These are phyloP conservation scores for Fusarium sp. DNA, from an alignment of 2,329 filamentous ascomycete genomes.

Conservation along the genomic window DNA sequence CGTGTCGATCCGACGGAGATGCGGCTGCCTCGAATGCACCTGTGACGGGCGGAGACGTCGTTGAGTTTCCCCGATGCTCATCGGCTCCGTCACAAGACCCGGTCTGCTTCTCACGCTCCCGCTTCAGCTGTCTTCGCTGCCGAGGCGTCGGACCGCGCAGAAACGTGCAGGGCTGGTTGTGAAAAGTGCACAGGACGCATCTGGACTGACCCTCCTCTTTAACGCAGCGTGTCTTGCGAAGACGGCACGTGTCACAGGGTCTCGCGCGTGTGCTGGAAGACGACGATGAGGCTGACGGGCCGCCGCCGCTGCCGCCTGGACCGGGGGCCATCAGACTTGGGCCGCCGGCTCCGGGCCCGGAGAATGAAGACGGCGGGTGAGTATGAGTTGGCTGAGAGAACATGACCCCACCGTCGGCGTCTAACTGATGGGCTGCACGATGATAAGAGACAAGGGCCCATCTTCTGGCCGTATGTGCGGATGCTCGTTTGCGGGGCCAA, in stretches of 20 bases:
- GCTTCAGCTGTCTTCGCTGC: slow-evolving; percentile 41
- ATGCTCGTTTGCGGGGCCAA: slow-evolving; percentile 18
- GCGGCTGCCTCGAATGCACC: slow-evolving; percentile 11
- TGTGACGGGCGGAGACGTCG: slow-evolving; percentile 28
- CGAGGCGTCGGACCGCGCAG: slow-evolving; percentile 53
- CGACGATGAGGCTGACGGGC: slow-evolving; percentile 9
- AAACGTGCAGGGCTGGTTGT: slow-evolving; percentile 73
- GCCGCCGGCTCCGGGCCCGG: slow-evolving; percentile 24
- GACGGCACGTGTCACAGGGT: slow-evolving; percentile 71
- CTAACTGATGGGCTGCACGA: slow-evolving; percentile 30
- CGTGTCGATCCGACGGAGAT: slow-evolving; percentile 40
- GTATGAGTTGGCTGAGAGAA: slow-evolving; percentile 35
- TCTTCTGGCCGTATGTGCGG: slow-evolving; percentile 20
- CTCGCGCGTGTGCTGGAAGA: slow-evolving; percentile 44
- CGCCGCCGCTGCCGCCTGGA: slow-evolving; percentile 7
- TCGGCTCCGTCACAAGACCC: slow-evolving; percentile 31
- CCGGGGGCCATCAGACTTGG: slow-evolving; percentile 15
- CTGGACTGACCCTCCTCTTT: slow-evolving; percentile 66
- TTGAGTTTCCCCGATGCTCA: slow-evolving; percentile 22
- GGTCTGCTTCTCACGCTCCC: slow-evolving; percentile 30
- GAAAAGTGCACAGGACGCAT: slow-evolving; percentile 72
- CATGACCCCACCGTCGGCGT: slow-evolving; percentile 36
- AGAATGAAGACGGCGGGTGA: slow-evolving; percentile 31
- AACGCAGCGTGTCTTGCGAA: slow-evolving; percentile 72
- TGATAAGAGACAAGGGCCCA: slow-evolving; percentile 41